These are phyloP conservation scores for Leccinum barrowsii DNA, from an alignment of 768 basidiomycete species.

Conservation along the genomic window DNA sequence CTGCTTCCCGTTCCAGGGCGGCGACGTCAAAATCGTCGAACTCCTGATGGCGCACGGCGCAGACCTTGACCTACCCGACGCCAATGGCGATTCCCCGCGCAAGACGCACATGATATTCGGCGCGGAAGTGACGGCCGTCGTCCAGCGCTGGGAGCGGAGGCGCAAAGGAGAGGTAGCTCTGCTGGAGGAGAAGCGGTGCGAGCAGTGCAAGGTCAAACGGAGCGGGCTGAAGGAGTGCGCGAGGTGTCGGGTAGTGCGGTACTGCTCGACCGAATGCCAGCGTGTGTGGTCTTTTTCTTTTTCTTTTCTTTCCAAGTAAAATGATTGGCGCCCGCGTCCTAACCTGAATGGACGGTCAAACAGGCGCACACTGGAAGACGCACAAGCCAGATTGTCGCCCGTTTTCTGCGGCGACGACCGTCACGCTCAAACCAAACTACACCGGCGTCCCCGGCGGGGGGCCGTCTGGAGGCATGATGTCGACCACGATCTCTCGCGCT, in stretches of 20 bases:
- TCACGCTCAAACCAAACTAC: constrained; percentile 48
- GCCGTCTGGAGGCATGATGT: background rate
- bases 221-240: constrained; percentile 40
- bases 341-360: background rate
- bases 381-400: constrained; percentile 49
- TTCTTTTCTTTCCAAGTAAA: background rate
- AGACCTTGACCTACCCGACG: constrained; percentile 38
- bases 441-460: background rate
- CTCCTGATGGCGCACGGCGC: constrained; percentile 50
- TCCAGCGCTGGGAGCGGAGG: constrained; percentile 46
- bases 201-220: constrained; percentile 30
- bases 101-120: constrained; percentile 35
- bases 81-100: constrained; percentile 36
- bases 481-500: constrained; percentile 23
- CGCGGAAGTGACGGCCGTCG: constrained; percentile 40
- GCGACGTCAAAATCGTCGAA: constrained; percentile 35
- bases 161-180: constrained; percentile 42
- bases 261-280: constrained; percentile 56
- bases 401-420: constrained; percentile 41
- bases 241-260: constrained; percentile 43
- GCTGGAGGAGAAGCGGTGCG: constrained; percentile 44
- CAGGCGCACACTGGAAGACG: constrained; percentile 44
- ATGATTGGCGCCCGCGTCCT: background rate
- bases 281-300: constrained; percentile 31
- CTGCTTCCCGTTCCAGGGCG: constrained; percentile 32